Evolutionary conservation across 148 eudicot genomes (phyloP), one percentile per base, ranked within the genome.

Genomic region (Amaranthus cruentus): DNA sequence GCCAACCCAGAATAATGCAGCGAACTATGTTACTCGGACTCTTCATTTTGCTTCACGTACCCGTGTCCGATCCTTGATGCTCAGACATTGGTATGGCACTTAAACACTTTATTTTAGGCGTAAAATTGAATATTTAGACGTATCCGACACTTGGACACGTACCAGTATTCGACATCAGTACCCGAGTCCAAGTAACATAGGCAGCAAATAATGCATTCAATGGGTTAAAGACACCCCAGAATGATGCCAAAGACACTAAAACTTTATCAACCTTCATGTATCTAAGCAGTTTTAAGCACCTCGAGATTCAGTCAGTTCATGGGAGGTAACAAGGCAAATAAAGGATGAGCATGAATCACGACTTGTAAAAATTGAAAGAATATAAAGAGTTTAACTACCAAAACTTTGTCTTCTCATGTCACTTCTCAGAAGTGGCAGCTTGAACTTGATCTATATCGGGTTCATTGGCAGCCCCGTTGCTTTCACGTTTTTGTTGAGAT

Each of bases 401-500:
- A 11, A 13, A 68, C 7, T 11, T 28, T 54, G 6, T 55, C n/a
- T 28, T 63, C 43, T 50, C 42, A 9, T 9, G 51, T 75, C 65
- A 75, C 53, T 66, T 80, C 47, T 80, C 79, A 47, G 83, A 59
- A 67, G 76, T 52, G 47, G 73, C 76, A 53, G 79, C 73, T 50
- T 73, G 75, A 73, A 78, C 73, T 76, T 80, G 83, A 59, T 79
- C 75, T 18, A 69, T 47, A 72, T 80, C 75, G 13, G 68, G 49
- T 69, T 71, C 69, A 76, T 55, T 67, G 14, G 62, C 78, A 70
- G 78, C 89, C 54, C 88, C 93, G 78, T 87, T 83, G 53, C 68
- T 73, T 62, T 85, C 80, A 60, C 38, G 75, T 68, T 28, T 28
- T 28, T 77, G 77, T 69, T 69, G 74, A 9, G 81, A 74, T 62